A percentile compares a stretch with the other conserved stretches of the same genome.
These are phyloP conservation scores for Alternaria gansuensis DNA, from an alignment of 2,329 filamentous ascomycete genomes.

Conservation along the genomic window DNA sequence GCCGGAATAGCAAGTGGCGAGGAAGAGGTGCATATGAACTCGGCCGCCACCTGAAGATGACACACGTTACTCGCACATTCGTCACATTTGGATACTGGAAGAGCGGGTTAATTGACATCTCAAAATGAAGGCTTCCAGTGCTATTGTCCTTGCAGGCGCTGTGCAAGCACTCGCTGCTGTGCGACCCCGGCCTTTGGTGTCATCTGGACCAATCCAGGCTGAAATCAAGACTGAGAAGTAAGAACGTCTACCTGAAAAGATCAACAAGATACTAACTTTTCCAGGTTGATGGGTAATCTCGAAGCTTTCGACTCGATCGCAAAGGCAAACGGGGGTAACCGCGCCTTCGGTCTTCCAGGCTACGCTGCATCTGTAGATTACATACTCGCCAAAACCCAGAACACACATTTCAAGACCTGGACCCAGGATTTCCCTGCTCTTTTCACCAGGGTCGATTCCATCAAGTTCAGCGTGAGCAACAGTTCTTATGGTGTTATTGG, in stretches of 20 bases:
- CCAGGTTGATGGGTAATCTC: constrained; percentile 64
- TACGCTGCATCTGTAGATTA: constrained; percentile 68
- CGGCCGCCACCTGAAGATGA: constrained; percentile 14
- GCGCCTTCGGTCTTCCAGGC: constrained; percentile 67
- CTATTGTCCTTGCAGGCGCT: constrained; percentile 37
- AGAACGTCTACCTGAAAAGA: background rate
- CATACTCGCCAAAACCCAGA: constrained; percentile 60
- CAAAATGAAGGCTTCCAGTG: constrained; percentile 43
- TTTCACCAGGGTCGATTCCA: constrained; percentile 55
- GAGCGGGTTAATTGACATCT: background rate
- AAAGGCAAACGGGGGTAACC: constrained; percentile 65
- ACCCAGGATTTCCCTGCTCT: constrained; percentile 61
- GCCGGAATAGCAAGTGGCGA: constrained; percentile 15
- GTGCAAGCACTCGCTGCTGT: constrained; percentile 38
- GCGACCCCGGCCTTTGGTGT: constrained; percentile 37
- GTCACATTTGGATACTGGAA: background rate
- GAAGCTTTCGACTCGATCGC: constrained; percentile 65
- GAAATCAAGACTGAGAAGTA: constrained; percentile 54
- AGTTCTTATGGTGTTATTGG: constrained; percentile 53
- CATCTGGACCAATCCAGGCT: constrained; percentile 54
- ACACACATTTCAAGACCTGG: constrained; percentile 54
- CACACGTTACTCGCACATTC: background rate
- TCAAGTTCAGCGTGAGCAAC: constrained; percentile 53
- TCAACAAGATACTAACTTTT: background rate
- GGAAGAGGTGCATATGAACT: constrained; percentile 28